Evolutionary conservation across 768 basidiomycete species (phyloP), one percentile per base, ranked within the genome.

Genomic region (Auricularia heimuer): DNA sequence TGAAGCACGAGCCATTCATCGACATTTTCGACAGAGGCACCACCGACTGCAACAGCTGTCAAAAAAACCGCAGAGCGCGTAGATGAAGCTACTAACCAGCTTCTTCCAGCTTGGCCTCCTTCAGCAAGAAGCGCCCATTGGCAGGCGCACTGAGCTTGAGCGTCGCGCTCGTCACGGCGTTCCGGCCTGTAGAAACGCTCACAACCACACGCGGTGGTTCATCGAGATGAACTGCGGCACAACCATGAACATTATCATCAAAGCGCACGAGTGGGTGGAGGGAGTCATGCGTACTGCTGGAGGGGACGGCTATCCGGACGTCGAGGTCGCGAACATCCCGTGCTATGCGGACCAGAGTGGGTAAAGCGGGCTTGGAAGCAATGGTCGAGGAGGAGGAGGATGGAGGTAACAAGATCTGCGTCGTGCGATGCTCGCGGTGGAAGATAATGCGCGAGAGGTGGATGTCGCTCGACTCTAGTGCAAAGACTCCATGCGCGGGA

Each of bases 401-500:
- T 7, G 24, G 10, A 29, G 10, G 36, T 63, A 58, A n/a, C 36
- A 11, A 0, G 45, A 8, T 3, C 54, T 6, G 2, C 63, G 63
- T 36, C 1, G 65, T 66, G 0, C 68, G 70, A 39, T 73, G 70
- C 3, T 69, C 51, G 82, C 86, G 89, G 70, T 89, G 86, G 56
- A 95, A 79, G 58, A 81, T 76, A 16, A 94, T 78, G 36, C 80
- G 82, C 3, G 86, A 81, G 65, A 89, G 76, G 16, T 81, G 83
- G 29, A 90, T 78, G 74, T 92, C 87, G 16, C 82, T 88, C 42
- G 80, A 79, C 39, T 92, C 88, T 33, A 90, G 77, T 2, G 84
- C 69, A 70, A 88, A 92, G 1, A 81, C 79, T 11, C 94, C 95
- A 58, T 80, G 77, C 16, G 85, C 80, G 3, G 90, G 82, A 16